Evolutionary conservation across 768 basidiomycete genomes (phyloP).

Genomic region (Trametes cingulata): DNA sequence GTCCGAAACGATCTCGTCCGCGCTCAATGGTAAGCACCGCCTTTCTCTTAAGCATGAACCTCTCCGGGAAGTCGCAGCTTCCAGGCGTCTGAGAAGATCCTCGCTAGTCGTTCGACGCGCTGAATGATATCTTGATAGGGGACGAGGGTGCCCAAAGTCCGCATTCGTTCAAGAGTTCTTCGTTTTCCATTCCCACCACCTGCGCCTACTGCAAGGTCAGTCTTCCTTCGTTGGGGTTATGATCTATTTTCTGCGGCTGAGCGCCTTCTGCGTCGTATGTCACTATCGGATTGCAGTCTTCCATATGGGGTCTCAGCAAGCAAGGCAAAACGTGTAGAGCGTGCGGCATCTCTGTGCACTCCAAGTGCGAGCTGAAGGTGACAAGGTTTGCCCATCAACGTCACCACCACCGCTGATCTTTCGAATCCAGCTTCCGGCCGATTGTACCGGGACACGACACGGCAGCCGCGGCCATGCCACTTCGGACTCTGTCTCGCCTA

Average conservation of each 20-base stretch:
- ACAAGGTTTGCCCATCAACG: neutral
- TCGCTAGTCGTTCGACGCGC: neutral
- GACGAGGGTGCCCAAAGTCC: conserved; percentile 72
- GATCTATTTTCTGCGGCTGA: neutral
- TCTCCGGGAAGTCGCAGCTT: neutral
- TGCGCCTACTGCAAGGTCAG: conserved; percentile 82
- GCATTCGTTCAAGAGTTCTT: conserved; percentile 81
- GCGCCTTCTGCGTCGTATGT: neutral
- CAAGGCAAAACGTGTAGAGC: conserved; percentile 82
- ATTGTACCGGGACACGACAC: conserved; percentile 46
- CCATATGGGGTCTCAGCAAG: conserved; percentile 86
- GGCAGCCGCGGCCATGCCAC: conserved; percentile 24
- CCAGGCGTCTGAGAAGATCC: neutral
- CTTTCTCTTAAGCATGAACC: conserved; percentile 9
- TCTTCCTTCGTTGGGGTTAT: neutral
- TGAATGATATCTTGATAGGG: conserved; percentile 42
- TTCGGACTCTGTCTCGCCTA: conserved; percentile 16
- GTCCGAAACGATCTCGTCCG: conserved; percentile 55
- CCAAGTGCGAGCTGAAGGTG: conserved; percentile 87
- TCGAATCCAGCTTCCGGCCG: conserved; percentile 63
- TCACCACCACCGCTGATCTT: neutral
- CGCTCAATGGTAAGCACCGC: conserved; percentile 58
- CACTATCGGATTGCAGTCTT: conserved; percentile 58
- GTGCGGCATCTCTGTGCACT: conserved; percentile 78
- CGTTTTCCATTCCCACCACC: conserved; percentile 82